phyloP scores from a whole-genome alignment of 768 basidiomycete genomes.

The Leccinum uliginosum region DNA sequence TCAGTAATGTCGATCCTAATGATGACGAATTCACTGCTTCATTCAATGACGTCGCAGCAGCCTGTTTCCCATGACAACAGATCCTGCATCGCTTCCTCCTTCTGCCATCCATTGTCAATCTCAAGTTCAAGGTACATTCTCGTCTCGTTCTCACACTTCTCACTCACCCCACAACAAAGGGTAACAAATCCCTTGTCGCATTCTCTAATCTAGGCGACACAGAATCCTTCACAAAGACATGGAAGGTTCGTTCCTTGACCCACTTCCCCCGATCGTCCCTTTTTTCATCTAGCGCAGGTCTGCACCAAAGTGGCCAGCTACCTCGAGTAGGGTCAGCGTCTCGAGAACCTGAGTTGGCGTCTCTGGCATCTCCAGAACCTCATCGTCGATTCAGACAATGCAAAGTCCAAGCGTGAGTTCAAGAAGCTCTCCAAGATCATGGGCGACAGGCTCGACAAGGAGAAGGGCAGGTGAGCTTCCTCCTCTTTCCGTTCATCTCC shows the following conservation, averaged over 20 bases:
- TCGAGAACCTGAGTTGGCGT: conserved; percentile 90
- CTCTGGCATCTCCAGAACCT: conserved; percentile 90
- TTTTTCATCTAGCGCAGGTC: conserved; percentile 44
- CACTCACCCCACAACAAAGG: no score
- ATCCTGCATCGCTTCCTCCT: no score
- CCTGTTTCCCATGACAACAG: no score
- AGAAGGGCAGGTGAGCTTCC: conserved; percentile 34
- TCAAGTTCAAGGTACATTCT: no score
- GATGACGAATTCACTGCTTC: conserved; percentile 14
- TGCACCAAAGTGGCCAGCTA: conserved; percentile 88
- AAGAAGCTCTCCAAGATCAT: conserved; percentile 84
- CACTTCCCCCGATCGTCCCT: conserved; percentile 1
- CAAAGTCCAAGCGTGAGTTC: conserved; percentile 83
- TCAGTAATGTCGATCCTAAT: conserved; percentile 33
- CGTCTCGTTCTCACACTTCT: no score
- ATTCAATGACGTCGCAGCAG: no score
- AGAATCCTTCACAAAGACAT: conserved; percentile 83
- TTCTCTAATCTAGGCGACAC: conserved; percentile 77
- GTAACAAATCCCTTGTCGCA: no score
- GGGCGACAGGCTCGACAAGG: conserved; percentile 91
- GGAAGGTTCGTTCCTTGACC: conserved; percentile 58
- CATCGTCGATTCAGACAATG: conserved; percentile 88
- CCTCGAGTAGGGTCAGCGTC: conserved; percentile 86
- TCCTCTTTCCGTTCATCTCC: no score
- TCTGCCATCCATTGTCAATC: no score